Evolutionary conservation across 2,329 filamentous ascomycete genomes (phyloP).

Genomic region (Herpomyces periplanetae): DNA sequence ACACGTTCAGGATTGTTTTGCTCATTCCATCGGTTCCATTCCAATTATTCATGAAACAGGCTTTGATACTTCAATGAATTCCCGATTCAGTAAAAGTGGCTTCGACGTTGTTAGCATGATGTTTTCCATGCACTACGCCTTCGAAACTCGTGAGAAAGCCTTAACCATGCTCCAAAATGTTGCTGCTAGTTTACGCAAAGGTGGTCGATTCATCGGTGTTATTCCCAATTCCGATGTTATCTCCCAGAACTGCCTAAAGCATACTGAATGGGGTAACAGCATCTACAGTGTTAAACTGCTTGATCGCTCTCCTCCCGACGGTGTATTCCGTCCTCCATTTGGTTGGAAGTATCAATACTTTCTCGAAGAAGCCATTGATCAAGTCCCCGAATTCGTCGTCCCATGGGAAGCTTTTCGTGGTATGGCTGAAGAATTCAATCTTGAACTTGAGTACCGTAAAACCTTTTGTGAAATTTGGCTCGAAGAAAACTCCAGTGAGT

Average conservation of each 20-base stretch:
- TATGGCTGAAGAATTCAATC: slow-evolving; percentile 74
- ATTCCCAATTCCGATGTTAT: slow-evolving; percentile 92
- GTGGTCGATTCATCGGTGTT: slow-evolving; percentile 65
- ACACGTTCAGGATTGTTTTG: slow-evolving; percentile 73
- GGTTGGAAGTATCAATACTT: slow-evolving; percentile 97
- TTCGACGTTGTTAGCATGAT: slow-evolving; percentile 96
- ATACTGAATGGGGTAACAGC: slow-evolving; percentile 62
- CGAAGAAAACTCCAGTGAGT: slow-evolving; percentile 45
- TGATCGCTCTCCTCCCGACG: slow-evolving; percentile 38
- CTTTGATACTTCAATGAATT: no score
- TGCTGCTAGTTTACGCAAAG: slow-evolving; percentile 56
- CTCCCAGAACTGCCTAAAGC: slow-evolving; percentile 30
- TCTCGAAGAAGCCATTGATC: slow-evolving; percentile 74
- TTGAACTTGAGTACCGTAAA: slow-evolving; percentile 77
- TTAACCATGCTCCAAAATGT: slow-evolving; percentile 78
- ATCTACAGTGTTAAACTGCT: slow-evolving; percentile 76
- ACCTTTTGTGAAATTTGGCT: slow-evolving; percentile 69
- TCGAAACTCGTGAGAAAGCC: slow-evolving; percentile 62
- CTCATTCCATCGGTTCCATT: slow-evolving; percentile 39
- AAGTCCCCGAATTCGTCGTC: slow-evolving; percentile 84
- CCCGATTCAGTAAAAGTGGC: no score
- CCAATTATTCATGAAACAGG: slow-evolving; percentile 51
- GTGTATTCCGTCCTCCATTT: slow-evolving; percentile 66
- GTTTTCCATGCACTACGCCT: slow-evolving; percentile 98
- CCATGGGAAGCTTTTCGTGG: slow-evolving; percentile 83